Evolutionary conservation across 2,329 filamentous ascomycete genomes (phyloP).

Genomic region (Periconia macrospinosa): DNA sequence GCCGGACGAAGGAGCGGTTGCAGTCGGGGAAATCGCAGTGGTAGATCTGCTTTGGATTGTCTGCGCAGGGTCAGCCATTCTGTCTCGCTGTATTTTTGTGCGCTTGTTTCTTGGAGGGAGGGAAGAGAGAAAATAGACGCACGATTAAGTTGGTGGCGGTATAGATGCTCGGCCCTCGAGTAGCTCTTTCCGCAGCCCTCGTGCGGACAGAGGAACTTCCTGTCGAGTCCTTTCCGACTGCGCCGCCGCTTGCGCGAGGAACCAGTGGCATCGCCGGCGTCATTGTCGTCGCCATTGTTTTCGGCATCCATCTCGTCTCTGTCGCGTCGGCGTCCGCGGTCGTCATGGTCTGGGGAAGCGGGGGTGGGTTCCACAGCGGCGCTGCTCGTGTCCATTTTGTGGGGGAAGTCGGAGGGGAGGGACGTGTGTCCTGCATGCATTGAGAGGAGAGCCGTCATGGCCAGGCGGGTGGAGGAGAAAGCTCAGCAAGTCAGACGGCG

Average conservation of each 20-base stretch:
- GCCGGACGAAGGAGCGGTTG: constrained; percentile 85
- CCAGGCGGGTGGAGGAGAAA: constrained; percentile 14
- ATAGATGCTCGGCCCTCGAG: constrained; percentile 93
- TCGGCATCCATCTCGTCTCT: constrained; percentile 34
- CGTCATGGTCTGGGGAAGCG: constrained; percentile 38
- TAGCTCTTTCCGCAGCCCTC: constrained; percentile 94
- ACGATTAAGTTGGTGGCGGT: constrained; percentile 95
- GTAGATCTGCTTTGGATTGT: constrained; percentile 94
- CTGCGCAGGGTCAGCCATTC: constrained; percentile 46
- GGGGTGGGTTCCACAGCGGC: constrained; percentile 33
- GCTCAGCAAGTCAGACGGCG: constrained; percentile 5
- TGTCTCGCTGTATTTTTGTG: not conserved
- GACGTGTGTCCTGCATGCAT: constrained; percentile 42
- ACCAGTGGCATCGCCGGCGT: constrained; percentile 27
- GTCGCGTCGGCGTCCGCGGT: constrained; percentile 43
- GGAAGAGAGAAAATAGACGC: constrained; percentile 40
- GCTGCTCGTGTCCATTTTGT: constrained; percentile 36
- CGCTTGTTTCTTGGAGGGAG: not conserved
- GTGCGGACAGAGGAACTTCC: constrained; percentile 71
- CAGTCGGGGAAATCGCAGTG: constrained; percentile 91
- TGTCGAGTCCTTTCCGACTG: constrained; percentile 77
- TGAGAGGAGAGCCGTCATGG: constrained; percentile 42
- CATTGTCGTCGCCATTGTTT: constrained; percentile 27
- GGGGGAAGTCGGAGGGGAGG: constrained; percentile 34
- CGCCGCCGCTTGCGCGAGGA: constrained; percentile 61